phyloP scores from a whole-genome alignment of 495 filamentous ascomycete genomes.

The Neurospora tetrasperma region DNA sequence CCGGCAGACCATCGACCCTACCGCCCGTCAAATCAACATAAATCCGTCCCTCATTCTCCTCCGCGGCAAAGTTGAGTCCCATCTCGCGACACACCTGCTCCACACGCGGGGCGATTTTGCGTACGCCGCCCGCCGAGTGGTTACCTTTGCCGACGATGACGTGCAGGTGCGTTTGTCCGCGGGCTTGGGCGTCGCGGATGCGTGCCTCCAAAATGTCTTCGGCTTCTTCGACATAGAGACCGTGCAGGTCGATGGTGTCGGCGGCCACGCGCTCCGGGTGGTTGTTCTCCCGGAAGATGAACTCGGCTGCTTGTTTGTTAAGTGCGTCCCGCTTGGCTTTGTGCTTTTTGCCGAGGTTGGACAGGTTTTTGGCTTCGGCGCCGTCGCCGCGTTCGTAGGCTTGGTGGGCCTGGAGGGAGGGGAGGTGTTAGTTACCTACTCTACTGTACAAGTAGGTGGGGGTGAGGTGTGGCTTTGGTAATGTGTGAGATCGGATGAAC shows the following conservation, averaged over 20 bases:
- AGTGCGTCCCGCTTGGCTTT: slow-evolving; percentile 67
- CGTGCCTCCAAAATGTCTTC: slow-evolving; percentile 77
- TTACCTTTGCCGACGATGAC: slow-evolving; percentile 90
- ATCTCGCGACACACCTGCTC: slow-evolving; percentile 75
- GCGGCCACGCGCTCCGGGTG: slow-evolving; percentile 52
- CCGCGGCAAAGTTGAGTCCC: slow-evolving; percentile 69
- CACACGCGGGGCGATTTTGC: slow-evolving; percentile 87
- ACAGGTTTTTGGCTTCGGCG: slow-evolving; percentile 66
- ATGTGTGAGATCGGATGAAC: not conserved
- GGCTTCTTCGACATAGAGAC: slow-evolving; percentile 88
- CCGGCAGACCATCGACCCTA: slow-evolving; percentile 33
- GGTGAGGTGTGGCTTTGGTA: not conserved
- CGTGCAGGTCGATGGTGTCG: slow-evolving; percentile 90
- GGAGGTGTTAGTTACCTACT: not conserved
- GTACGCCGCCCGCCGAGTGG: slow-evolving; percentile 65
- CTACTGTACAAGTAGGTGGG: no score
- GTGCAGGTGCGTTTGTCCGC: slow-evolving; percentile 62
- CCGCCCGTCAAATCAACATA: slow-evolving; percentile 42
- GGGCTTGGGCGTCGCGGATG: slow-evolving; percentile 59
- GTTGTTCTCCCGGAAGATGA: slow-evolving; percentile 93
- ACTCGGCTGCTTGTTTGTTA: slow-evolving; percentile 83
- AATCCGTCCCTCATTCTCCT: slow-evolving; percentile 80
- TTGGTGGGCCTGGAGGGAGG: slow-evolving; percentile 49
- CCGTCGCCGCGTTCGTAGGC: slow-evolving; percentile 76
- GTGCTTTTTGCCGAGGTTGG: slow-evolving; percentile 76